phyloP scores from a whole-genome alignment of 176 grass and related monocot species.

The Puccinellia tenuiflora region DNA sequence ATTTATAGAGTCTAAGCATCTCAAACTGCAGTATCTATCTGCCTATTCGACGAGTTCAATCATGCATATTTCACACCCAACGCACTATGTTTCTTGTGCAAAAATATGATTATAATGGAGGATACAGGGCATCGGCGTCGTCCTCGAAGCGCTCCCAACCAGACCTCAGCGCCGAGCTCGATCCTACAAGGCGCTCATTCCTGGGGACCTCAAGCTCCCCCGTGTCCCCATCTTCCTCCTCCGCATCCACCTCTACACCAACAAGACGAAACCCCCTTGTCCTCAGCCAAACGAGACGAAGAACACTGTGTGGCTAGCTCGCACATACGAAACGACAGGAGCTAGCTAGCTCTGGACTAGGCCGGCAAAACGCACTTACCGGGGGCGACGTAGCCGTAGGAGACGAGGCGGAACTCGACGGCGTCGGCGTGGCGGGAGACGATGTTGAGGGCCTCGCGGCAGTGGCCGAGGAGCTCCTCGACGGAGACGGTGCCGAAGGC shows the following conservation, averaged over 20 bases:
- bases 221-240: slow-evolving; percentile 17
- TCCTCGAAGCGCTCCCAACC: slow-evolving; percentile 22
- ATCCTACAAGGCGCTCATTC: slow-evolving; percentile 16
- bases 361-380: slow-evolving; percentile 11
- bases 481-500: slow-evolving; percentile 68
- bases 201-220: not conserved
- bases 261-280: not conserved
- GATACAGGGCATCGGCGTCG: slow-evolving; percentile 61
- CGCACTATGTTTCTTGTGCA: not conserved
- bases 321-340: too few relatives aligned
- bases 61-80: not conserved
- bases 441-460: slow-evolving; percentile 49
- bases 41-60: not conserved
- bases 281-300: not conserved
- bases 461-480: slow-evolving; percentile 94
- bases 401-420: slow-evolving; percentile 42
- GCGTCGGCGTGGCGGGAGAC: slow-evolving; percentile 49
- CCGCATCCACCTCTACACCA: slow-evolving; percentile 35
- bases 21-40: not conserved
- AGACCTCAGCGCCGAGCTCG: slow-evolving; percentile 38
- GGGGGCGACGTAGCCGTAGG: slow-evolving; percentile 52
- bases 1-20: not conserved
- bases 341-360: not conserved
- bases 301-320: not conserved
- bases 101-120: slow-evolving; percentile 1